Conservation (phyloP, 169 alveolate species). For the Eimeria acervulina region DNA sequence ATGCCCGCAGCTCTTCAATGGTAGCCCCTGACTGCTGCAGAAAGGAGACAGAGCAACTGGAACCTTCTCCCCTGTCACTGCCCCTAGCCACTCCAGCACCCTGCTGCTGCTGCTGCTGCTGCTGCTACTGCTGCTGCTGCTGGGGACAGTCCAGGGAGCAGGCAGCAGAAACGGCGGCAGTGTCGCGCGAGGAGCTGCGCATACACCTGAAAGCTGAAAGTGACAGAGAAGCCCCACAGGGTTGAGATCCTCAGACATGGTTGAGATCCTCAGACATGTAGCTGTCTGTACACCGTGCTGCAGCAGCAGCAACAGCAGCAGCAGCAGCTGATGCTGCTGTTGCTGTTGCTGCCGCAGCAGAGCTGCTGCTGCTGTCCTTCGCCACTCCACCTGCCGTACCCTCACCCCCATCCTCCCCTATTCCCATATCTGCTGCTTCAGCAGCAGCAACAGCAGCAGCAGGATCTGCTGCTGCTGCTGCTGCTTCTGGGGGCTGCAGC, state of each 20-base stretch:
- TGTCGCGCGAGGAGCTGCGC: constrained; percentile 35
- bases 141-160: constrained; percentile 32
- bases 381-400: not conserved
- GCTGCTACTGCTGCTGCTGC: constrained; percentile 17
- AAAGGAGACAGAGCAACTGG: constrained; percentile 1
- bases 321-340: constrained; percentile 21
- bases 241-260: too few species aligned
- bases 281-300: constrained; percentile 30
- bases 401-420: too few species aligned
- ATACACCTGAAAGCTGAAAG: constrained; percentile 48
- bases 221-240: constrained; percentile 71
- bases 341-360: too few species aligned
- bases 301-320: constrained; percentile 66
- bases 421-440: too few species aligned
- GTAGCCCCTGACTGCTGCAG: constrained; percentile 14
- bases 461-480: too few species aligned
- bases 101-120: constrained; percentile 60
- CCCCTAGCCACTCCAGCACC: not conserved
- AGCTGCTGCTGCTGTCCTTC: not conserved
- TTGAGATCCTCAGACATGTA: not conserved
- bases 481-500: too few species aligned
- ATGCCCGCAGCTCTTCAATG: constrained; percentile 72
- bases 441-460: too few species aligned
- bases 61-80: not conserved
- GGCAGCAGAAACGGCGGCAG: constrained; percentile 57